A percentile compares a stretch with the other conserved stretches of the same genome.
Conservation (phyloP, 306 rosid species). For the Sicyos baderoa region DNA sequence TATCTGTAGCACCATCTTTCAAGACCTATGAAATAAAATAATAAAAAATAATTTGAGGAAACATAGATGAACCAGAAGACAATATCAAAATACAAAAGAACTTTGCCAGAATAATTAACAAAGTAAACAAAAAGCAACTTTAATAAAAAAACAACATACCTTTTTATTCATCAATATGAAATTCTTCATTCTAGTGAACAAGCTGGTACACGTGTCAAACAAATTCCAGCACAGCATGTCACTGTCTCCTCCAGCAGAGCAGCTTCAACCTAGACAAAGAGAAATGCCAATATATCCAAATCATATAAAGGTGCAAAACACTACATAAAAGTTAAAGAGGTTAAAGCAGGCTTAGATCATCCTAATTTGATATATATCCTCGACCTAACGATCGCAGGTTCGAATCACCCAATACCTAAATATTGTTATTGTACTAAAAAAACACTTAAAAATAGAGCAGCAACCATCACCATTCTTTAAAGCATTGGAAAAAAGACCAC, state of each 20-base stretch:
- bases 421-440: too few species aligned
- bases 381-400: too few species aligned
- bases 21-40: too few species aligned
- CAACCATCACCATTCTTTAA: neutral
- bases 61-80: too few species aligned
- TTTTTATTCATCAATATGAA: neutral
- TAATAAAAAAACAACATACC: conserved; percentile 9
- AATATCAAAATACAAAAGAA: too few species aligned
- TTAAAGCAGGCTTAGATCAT: too few species aligned
- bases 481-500: neutral
- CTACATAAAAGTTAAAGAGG: too few species aligned
- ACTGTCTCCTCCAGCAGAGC: conserved; percentile 5
- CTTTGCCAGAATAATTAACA: too few species aligned
- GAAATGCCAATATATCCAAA: neutral
- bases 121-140: neutral
- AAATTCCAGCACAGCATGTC: neutral
- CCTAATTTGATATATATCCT: too few species aligned
- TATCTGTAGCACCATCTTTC: too few species aligned
- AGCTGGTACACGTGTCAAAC: neutral
- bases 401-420: too few species aligned
- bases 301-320: neutral
- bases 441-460: neutral
- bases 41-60: too few species aligned
- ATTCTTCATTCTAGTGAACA: neutral
- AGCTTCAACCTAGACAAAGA: conserved; percentile 11